phyloP scores from a whole-genome alignment of 495 filamentous ascomycete genomes.

The Penicillium parvum region DNA sequence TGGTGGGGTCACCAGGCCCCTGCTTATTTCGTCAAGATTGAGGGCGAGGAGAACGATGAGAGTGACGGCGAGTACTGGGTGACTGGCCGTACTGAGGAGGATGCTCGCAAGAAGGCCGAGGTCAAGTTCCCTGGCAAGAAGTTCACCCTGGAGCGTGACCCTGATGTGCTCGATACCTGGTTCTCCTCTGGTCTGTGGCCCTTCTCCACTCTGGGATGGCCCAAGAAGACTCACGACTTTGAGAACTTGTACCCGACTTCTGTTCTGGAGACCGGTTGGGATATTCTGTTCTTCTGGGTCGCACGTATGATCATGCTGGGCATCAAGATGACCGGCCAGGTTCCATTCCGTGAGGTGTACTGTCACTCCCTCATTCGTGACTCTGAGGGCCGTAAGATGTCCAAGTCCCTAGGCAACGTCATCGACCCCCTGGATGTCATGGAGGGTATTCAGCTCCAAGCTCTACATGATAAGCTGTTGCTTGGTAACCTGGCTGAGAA shows the following conservation, averaged over 20 bases:
- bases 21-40: conserved; percentile 66
- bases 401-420: conserved; percentile 79
- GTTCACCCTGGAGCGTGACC: conserved; percentile 61
- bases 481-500: conserved; percentile 69
- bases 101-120: conserved; percentile 60
- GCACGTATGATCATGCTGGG: conserved; percentile 78
- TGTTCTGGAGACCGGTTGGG: conserved; percentile 77
- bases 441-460: conserved; percentile 62
- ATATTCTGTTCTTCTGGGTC: conserved; percentile 87
- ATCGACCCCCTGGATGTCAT: conserved; percentile 80
- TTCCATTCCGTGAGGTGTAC: conserved; percentile 76
- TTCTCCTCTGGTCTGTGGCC: conserved; percentile 80
- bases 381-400: conserved; percentile 78
- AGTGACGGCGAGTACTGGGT: conserved; percentile 62
- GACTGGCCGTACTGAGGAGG: conserved; percentile 60
- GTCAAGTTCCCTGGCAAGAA: conserved; percentile 65
- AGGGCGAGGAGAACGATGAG: conserved; percentile 53
- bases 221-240: conserved; percentile 59
- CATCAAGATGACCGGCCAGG: conserved; percentile 69
- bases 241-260: conserved; percentile 70
- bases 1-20: conserved; percentile 85
- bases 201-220: conserved; percentile 80
- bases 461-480: conserved; percentile 65
- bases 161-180: conserved; percentile 80
- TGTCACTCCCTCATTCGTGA: conserved; percentile 74